phyloP scores from a whole-genome alignment of 768 basidiomycete genomes.

The Mycena belliarum region DNA sequence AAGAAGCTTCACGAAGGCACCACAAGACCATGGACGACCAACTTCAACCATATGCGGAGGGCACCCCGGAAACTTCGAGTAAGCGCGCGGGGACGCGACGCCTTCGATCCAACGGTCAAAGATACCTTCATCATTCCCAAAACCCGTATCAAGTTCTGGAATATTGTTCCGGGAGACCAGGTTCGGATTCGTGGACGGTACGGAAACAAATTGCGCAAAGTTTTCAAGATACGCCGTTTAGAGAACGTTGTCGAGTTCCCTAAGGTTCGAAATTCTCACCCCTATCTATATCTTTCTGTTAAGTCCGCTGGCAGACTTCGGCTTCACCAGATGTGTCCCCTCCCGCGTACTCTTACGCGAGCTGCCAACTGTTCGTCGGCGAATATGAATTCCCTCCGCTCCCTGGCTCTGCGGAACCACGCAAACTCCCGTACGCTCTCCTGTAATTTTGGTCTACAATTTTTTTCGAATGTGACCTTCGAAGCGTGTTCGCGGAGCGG shows the following conservation, averaged over 20 bases:
- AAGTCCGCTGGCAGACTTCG: too few relatives aligned
- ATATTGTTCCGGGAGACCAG: conserved; percentile 82
- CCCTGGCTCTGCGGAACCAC: conserved; percentile 35
- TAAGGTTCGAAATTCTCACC: neutral
- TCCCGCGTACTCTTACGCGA: conserved; percentile 55
- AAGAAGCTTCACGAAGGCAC: conserved; percentile 9
- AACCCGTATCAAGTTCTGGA: conserved; percentile 85
- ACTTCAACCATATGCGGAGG: conserved; percentile 18
- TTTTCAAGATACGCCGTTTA: conserved; percentile 67
- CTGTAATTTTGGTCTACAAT: neutral
- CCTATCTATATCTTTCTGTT: neutral
- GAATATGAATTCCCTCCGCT: conserved; percentile 60
- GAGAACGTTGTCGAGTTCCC: conserved; percentile 32
- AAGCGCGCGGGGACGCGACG: neutral
- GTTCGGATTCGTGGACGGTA: conserved; percentile 71
- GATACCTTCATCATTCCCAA: conserved; percentile 31
- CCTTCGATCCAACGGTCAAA: conserved; percentile 7
- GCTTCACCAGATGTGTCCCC: neutral
- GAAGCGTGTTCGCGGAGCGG: conserved; percentile 78
- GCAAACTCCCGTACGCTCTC: conserved; percentile 47
- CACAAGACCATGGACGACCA: conserved; percentile 19
- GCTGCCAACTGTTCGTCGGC: conserved; percentile 78
- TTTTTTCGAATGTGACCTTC: conserved; percentile 2
- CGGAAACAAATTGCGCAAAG: conserved; percentile 61
- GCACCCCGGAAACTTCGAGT: conserved; percentile 11